Percentiles rank a stretch among this genome's conserved stretches.
These are phyloP conservation scores for Aspergillus transmontanensis DNA, from an alignment of 2,329 filamentous ascomycete genomes.

Conservation along the genomic window DNA sequence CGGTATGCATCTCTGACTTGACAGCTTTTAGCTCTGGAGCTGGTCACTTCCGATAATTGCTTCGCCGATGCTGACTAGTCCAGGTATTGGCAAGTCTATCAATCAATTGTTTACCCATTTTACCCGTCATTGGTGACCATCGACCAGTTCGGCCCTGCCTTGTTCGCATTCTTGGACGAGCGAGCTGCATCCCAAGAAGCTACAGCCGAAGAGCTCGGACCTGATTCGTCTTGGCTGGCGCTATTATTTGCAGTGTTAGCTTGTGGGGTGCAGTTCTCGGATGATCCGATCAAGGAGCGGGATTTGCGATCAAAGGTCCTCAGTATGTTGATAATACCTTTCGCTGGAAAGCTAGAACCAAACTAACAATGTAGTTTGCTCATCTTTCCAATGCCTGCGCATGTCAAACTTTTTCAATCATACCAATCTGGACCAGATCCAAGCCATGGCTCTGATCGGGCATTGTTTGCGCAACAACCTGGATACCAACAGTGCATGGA, in stretches of 20 bases:
- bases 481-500: conserved; percentile 29
- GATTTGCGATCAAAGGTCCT: conserved; percentile 28
- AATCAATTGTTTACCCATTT: conserved; percentile 22
- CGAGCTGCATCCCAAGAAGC: conserved; percentile 6
- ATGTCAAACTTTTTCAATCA: conserved; percentile 28
- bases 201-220: neutral
- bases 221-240: conserved; percentile 24
- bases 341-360: too few species aligned
- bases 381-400: conserved; percentile 28
- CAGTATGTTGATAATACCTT: conserved; percentile 14
- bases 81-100: conserved; percentile 26
- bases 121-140: conserved; percentile 21
- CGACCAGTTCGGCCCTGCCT: conserved; percentile 17
- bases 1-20: conserved; percentile 13
- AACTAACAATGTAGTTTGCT: conserved; percentile 21
- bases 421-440: conserved; percentile 26
- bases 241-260: conserved; percentile 26
- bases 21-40: neutral
- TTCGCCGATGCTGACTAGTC: neutral
- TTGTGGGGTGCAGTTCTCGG: conserved; percentile 26
- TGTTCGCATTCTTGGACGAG: conserved; percentile 21
- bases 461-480: conserved; percentile 26
- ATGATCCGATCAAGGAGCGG: conserved; percentile 26
- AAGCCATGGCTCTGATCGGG: conserved; percentile 26
- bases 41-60: neutral